A percentile compares a stretch with the other conserved stretches of the same genome.
phyloP scores from a whole-genome alignment of 306 rosid genomes.

The Acacia confusa region DNA sequence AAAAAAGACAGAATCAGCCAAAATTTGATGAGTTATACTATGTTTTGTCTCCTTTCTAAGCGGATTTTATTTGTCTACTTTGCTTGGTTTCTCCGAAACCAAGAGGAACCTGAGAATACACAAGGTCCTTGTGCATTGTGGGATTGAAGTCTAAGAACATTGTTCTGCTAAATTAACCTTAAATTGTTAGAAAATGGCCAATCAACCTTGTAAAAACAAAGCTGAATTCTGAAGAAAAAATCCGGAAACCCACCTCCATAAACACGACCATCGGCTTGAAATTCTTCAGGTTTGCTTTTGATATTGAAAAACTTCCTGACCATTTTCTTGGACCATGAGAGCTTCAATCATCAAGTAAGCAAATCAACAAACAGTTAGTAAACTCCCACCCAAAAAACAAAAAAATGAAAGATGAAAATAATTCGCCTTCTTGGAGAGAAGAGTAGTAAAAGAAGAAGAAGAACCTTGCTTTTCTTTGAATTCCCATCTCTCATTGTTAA shows the following conservation, averaged over 20 bases:
- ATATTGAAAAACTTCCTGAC: constrained; percentile 95
- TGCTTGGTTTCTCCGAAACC: constrained; percentile 19
- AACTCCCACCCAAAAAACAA: neutral
- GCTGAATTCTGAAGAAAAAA: constrained; percentile 25
- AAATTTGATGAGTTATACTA: constrained; percentile 30
- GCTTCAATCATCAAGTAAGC: constrained; percentile 66
- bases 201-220: constrained; percentile 1
- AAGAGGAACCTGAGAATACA: constrained; percentile 9
- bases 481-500: constrained; percentile 85
- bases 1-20: constrained; percentile 22
- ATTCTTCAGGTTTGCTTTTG: constrained; percentile 82
- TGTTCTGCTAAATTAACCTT: constrained; percentile 13
- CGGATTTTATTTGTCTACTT: neutral
- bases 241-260: constrained; percentile 64
- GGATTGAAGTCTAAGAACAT: neutral
- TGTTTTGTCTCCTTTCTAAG: constrained; percentile 11
- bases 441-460: constrained; percentile 15
- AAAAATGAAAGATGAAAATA: constrained; percentile 8
- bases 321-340: constrained; percentile 99
- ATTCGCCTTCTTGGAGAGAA: constrained; percentile 13
- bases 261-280: constrained; percentile 66
- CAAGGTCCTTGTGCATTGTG: constrained; percentile 21
- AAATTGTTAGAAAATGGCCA: constrained; percentile 22
- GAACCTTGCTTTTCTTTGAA: constrained; percentile 93
- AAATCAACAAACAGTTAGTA: constrained; percentile 48